Conservation (phyloP, 257 asterid genomes). For the Henckelia pumila region DNA sequence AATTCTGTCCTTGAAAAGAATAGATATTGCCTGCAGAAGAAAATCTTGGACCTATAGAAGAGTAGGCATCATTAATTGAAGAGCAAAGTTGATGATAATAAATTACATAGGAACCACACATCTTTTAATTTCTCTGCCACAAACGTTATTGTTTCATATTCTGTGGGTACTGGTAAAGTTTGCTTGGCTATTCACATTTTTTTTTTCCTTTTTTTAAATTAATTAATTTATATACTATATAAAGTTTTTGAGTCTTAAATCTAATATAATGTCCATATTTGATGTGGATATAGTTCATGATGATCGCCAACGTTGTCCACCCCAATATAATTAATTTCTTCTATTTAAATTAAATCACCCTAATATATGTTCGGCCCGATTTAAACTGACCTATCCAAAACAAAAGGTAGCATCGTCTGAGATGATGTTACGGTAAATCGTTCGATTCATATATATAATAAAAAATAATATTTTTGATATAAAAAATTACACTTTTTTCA, state of each 20-base stretch:
- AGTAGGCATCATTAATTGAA: slow-evolving; percentile 33
- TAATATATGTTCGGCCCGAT: too few relatives aligned
- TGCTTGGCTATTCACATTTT: neutral
- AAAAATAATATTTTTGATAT: too few relatives aligned
- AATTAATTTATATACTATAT: neutral
- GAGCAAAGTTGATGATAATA: slow-evolving; percentile 39
- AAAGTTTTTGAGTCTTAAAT: neutral
- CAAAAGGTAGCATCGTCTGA: too few relatives aligned
- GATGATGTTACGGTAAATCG: too few relatives aligned
- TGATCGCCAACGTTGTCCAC: slow-evolving; percentile 17
- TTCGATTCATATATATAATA: too few relatives aligned
- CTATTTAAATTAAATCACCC: too few relatives aligned
- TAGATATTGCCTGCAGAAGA: slow-evolving; percentile 37
- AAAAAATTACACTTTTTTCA: too few relatives aligned
- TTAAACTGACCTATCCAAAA: too few relatives aligned
- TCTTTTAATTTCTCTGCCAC: slow-evolving; percentile 47
- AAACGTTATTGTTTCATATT: slow-evolving; percentile 42
- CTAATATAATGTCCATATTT: slow-evolving; percentile 14
- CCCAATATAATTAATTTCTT: neutral
- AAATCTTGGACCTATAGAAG: slow-evolving; percentile 27
- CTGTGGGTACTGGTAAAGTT: slow-evolving; percentile 24
- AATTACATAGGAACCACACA: slow-evolving; percentile 41
- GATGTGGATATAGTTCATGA: slow-evolving; percentile 26
- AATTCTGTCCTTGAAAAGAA: slow-evolving; percentile 16
- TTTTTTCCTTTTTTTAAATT: slow-evolving; percentile 9